Conservation (phyloP, 192 early-diverging fungal genomes). For the Borealophlyctis nickersoniae region DNA sequence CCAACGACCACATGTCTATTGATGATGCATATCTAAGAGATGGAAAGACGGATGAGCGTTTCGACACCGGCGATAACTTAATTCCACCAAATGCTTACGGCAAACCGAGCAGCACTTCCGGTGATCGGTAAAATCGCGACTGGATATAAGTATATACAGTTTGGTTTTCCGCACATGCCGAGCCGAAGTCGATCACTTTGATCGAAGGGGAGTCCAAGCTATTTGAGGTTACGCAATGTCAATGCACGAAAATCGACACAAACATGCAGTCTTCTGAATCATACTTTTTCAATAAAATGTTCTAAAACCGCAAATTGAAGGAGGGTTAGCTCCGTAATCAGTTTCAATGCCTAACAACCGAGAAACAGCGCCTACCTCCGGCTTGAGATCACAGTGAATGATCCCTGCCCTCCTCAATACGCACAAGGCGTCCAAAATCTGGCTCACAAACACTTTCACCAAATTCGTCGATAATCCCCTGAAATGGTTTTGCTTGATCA, state of each 20-base stretch:
- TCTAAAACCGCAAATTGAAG: constrained; percentile 36
- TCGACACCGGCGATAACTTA: constrained; percentile 76
- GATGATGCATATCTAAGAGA: constrained; percentile 12
- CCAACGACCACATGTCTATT: constrained; percentile 99
- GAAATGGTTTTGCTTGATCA: constrained; percentile 97
- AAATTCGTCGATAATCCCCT: constrained; percentile 91
- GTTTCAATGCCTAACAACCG: no score
- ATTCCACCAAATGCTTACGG: no score
- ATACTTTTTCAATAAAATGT: constrained; percentile 85
- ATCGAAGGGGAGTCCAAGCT: constrained; percentile 87
- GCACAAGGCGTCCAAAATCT: constrained; percentile 88
- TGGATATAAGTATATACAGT: constrained; percentile 99
- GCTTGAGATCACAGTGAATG: constrained; percentile 98
- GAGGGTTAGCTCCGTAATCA: not conserved
- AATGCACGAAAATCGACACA: not conserved
- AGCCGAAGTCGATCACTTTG: constrained; percentile 99
- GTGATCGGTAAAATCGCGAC: constrained; percentile 93
- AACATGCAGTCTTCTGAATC: no score
- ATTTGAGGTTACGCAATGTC: not conserved
- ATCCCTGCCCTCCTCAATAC: constrained; percentile 83
- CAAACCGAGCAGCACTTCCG: constrained; percentile 91
- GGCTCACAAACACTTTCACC: constrained; percentile 86
- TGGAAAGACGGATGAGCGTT: not conserved
- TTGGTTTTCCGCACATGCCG: constrained; percentile 90
- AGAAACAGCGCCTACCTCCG: constrained; percentile 71